A percentile compares a stretch with the other conserved stretches of the same genome.
These are phyloP conservation scores for Phytomonas sp. DNA, from an alignment of 208 protist genomes.

Conservation along the genomic window DNA sequence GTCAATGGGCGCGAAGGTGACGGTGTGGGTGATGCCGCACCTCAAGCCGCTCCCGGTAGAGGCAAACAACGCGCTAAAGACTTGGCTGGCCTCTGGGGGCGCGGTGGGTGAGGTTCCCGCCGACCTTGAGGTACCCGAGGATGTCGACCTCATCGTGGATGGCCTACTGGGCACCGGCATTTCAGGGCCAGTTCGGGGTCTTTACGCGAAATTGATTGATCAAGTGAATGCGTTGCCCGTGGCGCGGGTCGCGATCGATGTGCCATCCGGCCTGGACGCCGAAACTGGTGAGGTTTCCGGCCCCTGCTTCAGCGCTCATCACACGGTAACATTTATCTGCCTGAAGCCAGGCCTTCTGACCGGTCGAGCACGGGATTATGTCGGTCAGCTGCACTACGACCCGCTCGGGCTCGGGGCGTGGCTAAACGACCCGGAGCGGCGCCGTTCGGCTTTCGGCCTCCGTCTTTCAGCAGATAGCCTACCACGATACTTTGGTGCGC, in stretches of 20 bases:
- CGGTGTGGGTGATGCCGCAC: conserved; percentile 47
- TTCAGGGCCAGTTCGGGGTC: conserved; percentile 35
- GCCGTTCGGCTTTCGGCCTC: conserved; percentile 22
- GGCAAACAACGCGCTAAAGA: conserved; percentile 31
- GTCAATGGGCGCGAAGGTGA: conserved; percentile 27
- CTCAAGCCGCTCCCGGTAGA: conserved; percentile 47
- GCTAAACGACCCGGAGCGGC: conserved; percentile 25
- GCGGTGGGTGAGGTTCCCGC: conserved; percentile 8
- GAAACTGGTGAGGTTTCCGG: conserved; percentile 55
- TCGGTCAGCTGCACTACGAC: conserved; percentile 70
- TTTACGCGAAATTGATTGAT: conserved; percentile 53
- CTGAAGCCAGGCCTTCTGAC: conserved; percentile 81
- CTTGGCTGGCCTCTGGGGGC: conserved; percentile 30
- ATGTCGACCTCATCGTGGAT: conserved; percentile 72
- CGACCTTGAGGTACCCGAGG: conserved; percentile 13
- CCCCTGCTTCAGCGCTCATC: conserved; percentile 50
- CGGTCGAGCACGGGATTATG: conserved; percentile 38
- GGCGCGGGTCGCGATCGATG: conserved; percentile 69
- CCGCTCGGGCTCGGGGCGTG: conserved; percentile 42
- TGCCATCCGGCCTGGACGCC: conserved; percentile 79
- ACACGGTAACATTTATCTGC: conserved; percentile 74
- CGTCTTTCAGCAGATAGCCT: conserved; percentile 46
- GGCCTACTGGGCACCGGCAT: conserved; percentile 76
- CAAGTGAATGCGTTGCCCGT: conserved; percentile 41
- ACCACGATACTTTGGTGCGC: conserved; percentile 20